phyloP scores from a whole-genome alignment of 768 basidiomycete genomes.

The Leucocoprinus sp. region DNA sequence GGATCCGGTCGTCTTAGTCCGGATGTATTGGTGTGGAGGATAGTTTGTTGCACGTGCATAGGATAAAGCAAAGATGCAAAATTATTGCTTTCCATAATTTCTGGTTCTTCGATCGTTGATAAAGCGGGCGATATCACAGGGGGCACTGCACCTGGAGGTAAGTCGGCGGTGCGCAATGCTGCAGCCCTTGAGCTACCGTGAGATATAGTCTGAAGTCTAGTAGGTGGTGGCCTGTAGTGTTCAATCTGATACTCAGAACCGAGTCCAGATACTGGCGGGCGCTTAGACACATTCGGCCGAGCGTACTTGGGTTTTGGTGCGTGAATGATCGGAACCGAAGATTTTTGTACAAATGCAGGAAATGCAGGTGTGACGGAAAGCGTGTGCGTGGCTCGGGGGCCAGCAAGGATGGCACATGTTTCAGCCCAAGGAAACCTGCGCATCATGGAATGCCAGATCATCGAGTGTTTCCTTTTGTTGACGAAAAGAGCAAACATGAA shows the following conservation, averaged over 20 bases:
- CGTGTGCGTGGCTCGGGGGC: conserved; percentile 25
- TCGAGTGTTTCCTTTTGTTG: conserved; percentile 33
- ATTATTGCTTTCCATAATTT: neutral
- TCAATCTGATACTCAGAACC: conserved; percentile 41
- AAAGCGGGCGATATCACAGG: conserved; percentile 4
- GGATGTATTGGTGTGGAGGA: conserved; percentile 4
- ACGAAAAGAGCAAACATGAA: conserved; percentile 35
- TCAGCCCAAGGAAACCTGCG: conserved; percentile 32
- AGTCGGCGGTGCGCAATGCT: neutral
- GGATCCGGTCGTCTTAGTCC: conserved; percentile 22
- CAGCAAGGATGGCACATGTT: conserved; percentile 22
- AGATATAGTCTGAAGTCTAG: neutral
- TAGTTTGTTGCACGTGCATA: conserved; percentile 16
- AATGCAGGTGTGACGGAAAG: conserved; percentile 24
- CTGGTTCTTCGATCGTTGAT: neutral
- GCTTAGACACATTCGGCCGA: conserved; percentile 13
- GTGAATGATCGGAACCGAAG: conserved; percentile 29
- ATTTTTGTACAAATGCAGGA: conserved; percentile 25
- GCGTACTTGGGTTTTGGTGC: conserved; percentile 36
- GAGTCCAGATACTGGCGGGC: conserved; percentile 29
- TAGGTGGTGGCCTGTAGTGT: conserved; percentile 28
- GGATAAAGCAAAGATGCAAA: conserved; percentile 25
- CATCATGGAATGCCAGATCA: conserved; percentile 44
- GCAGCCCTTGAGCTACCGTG: neutral
- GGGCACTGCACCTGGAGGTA: conserved; percentile 3